Percentiles rank a stretch among this genome's conserved stretches.
Evolutionary conservation across 345 rosid species (phyloP).

Genomic region (Fremontodendron californicum): DNA sequence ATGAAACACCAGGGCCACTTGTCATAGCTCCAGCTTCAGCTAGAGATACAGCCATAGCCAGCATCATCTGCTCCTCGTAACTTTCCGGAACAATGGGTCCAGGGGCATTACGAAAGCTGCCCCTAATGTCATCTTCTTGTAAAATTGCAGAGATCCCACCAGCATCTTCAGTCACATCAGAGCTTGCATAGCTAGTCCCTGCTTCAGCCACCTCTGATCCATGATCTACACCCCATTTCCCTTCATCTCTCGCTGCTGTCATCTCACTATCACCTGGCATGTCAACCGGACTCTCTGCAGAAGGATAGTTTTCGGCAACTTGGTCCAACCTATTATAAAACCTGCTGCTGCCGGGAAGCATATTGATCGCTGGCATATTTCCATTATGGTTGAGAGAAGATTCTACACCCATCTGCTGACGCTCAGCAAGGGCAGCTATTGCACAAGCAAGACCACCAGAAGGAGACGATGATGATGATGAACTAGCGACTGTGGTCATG

Average conservation of each 20-base stretch:
- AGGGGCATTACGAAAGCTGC: constrained; percentile 29
- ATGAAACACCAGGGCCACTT: constrained; percentile 47
- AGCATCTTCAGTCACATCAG: constrained; percentile 49
- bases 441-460: constrained; percentile 89
- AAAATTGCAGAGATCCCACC: constrained; percentile 38
- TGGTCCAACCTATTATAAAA: constrained; percentile 41
- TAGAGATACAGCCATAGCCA: constrained; percentile 92
- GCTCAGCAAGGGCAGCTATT: constrained; percentile 91
- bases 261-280: constrained; percentile 31
- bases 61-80: constrained; percentile 98
- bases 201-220: constrained; percentile 65
- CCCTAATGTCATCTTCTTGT: constrained; percentile 34
- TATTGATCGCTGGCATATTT: constrained; percentile 37
- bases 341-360: constrained; percentile 41
- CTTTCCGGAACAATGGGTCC: constrained; percentile 72
- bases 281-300: constrained; percentile 29
- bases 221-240: constrained; percentile 49
- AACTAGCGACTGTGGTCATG: constrained; percentile 36
- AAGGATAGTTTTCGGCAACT: constrained; percentile 39
- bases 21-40: constrained; percentile 75
- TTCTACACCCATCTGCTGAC: constrained; percentile 69
- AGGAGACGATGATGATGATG: constrained; percentile 57
- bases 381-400: constrained; percentile 40
- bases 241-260: constrained; percentile 31
- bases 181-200: constrained; percentile 65